Evolutionary conservation across 495 filamentous ascomycete species (phyloP), one percentile per base, ranked within the genome.

Genomic region (Entonaema liquescens): DNA sequence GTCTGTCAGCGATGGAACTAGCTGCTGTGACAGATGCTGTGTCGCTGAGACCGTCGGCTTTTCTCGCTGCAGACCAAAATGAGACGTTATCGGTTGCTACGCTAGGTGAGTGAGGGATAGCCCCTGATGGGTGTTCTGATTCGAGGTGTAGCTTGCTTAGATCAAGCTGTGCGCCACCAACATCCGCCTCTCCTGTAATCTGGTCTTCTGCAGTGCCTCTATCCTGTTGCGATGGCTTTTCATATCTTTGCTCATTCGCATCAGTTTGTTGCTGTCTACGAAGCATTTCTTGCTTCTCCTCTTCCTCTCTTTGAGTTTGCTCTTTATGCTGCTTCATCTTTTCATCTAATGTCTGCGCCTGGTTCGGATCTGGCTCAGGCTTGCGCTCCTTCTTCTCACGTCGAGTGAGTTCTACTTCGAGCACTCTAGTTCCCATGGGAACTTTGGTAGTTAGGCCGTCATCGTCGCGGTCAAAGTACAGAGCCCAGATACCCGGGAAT

Each of bases 401-500:
- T 36, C 80, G 74, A 1, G 72, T 76, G 17, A 83, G 42, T 56
- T 80, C 81, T 2, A 83, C 77, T 47, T 83, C 79, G 15, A 82
- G 57, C 3, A 77, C 73, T 31, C 67, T 70, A 9, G 68, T 74
- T 40, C 74, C 77, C 68, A 70, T 72, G 6, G 78, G 78, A 9
- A 81, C 66, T 42, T 78, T 79, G 3, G 71, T 78, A 29, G 59
- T 44, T 52, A 84, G 67, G n/a, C 80, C 81, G 59, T 84, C 78
- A 35, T 83, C 80, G 28, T 83, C 80, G 19, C 68, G 62, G 68
- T 83, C 82, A 67, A 83, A 84, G 65, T 81, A 83, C n/a, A 84
- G 54, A 47, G 73, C 73, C 82, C 82, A 84, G 29, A 76, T 68
- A 21, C 75, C 78, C 0, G 78, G 77, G 9, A 72, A 75, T 35